phyloP scores from a whole-genome alignment of 139 green algal genomes.

The Haematococcus sp. region DNA sequence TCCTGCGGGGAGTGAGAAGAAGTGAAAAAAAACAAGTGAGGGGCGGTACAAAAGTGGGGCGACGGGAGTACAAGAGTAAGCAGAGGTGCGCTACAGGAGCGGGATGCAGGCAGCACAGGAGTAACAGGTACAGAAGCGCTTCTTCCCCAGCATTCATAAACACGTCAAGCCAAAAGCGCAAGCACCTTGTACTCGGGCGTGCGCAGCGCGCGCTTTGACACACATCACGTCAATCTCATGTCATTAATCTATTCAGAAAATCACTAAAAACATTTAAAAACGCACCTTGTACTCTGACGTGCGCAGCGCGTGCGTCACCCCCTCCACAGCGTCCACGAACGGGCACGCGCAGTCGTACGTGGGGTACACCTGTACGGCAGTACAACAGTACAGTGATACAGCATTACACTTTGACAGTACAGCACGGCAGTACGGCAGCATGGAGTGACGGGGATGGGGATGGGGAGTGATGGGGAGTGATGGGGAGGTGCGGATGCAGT shows the following conservation, averaged over 20 bases:
- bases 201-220: neutral
- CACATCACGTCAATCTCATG: too few species aligned
- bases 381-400: too few species aligned
- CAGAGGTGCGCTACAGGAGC: neutral
- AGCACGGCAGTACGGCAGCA: constrained; percentile 5
- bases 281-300: constrained; percentile 92
- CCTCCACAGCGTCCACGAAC: constrained; percentile 92
- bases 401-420: neutral
- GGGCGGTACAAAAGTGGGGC: too few species aligned
- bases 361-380: constrained; percentile 83
- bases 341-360: constrained; percentile 99
- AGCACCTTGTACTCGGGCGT: neutral
- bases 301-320: constrained; percentile 95
- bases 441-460: neutral
- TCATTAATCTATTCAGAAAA: too few species aligned
- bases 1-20: constrained; percentile 31
- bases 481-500: neutral
- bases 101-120: neutral
- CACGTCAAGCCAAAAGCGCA: too few species aligned
- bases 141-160: too few species aligned
- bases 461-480: neutral
- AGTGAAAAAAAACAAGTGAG: too few species aligned
- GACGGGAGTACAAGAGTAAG: neutral
- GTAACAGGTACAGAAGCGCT: too few species aligned
- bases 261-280: neutral